Base-by-base conservation (phyloP, 2,329 filamentous ascomycete species). In the Pseudohalonectria lignicola region DNA sequence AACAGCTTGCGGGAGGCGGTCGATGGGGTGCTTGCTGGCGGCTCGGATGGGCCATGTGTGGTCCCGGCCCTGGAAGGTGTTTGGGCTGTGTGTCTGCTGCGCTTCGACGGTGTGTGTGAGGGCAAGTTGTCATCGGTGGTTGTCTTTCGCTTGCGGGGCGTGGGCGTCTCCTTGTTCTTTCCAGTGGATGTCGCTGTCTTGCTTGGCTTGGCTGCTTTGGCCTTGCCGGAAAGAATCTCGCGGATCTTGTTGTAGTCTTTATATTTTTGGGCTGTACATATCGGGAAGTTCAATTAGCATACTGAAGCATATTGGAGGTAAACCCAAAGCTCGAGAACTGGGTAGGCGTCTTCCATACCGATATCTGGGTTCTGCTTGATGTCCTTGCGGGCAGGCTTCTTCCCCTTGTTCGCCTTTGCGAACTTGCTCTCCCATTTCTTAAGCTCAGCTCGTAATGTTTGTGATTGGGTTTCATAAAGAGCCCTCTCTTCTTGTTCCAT, bases 371-470 rank as follows among this genome's bases (percentile, higher is more conserved):
- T 77, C 37, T 70, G 67, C 60, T 86, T 87, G 63, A 90, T 87
- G 50, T 86, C 82, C n/a, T 77, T 72, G 41, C 82, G 71, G 36
- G 69, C 65, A 4, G 84, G 79, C 62, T 86, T 88, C 45, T 67
- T 71, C 36, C 83, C 82, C 23, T 61, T 63, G 51, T 88, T 71
- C 13, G 64, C 55, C 18, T 63, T 62, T 5, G 74, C 70, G 64
- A 84, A 90, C 6, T 71, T 62, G 45, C 66, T 75, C 54, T 92
- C 85, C 78, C 83, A 92, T 46, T 59, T 57, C 59, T 90, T 90
- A 34, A 90, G 62, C 44, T 84, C 76, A 28, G 65, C 60, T n/a
- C 81, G 73, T n/a, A 87, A 62, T 36, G 66, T 52, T 45, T 67
- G 64, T 11, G 67, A 69, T 49, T 68, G 63, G 9, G 49, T 52